Evolutionary conservation across 768 basidiomycete species (phyloP).

Genomic region (Imleria badia): DNA sequence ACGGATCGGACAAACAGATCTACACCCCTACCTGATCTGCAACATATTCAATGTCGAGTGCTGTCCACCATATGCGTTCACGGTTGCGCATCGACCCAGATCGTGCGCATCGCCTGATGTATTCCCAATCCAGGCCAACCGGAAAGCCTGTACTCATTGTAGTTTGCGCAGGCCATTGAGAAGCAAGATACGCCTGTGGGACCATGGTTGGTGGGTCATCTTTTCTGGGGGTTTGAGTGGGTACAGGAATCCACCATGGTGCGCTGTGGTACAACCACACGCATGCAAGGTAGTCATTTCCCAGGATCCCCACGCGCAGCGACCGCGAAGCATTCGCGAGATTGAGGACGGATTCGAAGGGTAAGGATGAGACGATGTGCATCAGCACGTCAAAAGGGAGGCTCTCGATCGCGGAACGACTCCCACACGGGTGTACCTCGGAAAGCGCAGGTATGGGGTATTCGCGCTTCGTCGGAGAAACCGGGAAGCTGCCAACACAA

Average conservation of each 20-base stretch:
- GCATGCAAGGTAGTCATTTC: background rate
- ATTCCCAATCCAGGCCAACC: no score
- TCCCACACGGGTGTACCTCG: no score
- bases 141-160: background rate
- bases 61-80: background rate
- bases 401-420: background rate
- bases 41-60: no score
- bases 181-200: background rate
- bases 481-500: background rate
- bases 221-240: no score
- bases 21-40: background rate
- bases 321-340: background rate
- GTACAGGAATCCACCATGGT: no score
- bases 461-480: no score
- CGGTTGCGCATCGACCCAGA: slow-evolving; percentile 1
- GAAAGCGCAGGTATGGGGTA: no score
- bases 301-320: background rate
- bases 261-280: background rate
- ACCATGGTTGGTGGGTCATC: background rate
- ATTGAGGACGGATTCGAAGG: background rate
- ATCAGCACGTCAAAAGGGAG: background rate
- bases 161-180: background rate
- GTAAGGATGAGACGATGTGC: background rate
- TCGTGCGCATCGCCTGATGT: background rate
- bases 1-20: no score